Evolutionary conservation across 805 yeast species (phyloP), one percentile per base, ranked within the genome.

Genomic region (Saccharomycopsis malanga): DNA sequence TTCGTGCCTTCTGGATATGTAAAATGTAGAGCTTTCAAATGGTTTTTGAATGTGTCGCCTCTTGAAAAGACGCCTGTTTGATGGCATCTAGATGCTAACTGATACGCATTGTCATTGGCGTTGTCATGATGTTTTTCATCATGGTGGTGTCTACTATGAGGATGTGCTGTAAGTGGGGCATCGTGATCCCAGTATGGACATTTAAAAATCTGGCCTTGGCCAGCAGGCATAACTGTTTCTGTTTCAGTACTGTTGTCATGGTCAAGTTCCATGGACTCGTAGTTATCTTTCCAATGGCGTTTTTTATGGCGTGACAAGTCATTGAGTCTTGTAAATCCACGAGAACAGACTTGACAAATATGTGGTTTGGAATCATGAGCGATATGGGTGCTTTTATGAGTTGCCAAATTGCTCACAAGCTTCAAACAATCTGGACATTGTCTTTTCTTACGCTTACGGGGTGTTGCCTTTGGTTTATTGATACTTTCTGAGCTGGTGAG

Each of bases 1-100:
- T 80, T 78, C 2, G 95, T 87, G 4, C 95, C 95, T 30, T 74
- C 72, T 4, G 96, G 96, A 63, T 88, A 88, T 55, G 77, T 82
- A 62, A 88, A 88, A 61, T 88, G 97, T 52, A 89, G 72, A 1
- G 96, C 94, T 61, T 84, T 86, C 51, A 88, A 69, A 65, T 88
- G 97, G 65, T 88, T 88, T 60, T 88, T 88, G 67, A 77, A 88
- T 4, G 97, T 88, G 61, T 88, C 97, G 61, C 96, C 85, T 37
- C 97, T 72, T 10, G 88, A 79, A 58, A 88, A 88, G 25, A 84
- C 79, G 5, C 97, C 97, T 2, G 87, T 77, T 45, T 76, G 74
- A 61, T 88, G 97, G 59, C 96, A 87, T 18, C 34, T 30, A 7
- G 30, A 18, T 10, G 9, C 17, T 10, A 3, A 34, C n/a, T n/a